Conservation (phyloP, 179 eudicot species). For the Pouteria campechiana region DNA sequence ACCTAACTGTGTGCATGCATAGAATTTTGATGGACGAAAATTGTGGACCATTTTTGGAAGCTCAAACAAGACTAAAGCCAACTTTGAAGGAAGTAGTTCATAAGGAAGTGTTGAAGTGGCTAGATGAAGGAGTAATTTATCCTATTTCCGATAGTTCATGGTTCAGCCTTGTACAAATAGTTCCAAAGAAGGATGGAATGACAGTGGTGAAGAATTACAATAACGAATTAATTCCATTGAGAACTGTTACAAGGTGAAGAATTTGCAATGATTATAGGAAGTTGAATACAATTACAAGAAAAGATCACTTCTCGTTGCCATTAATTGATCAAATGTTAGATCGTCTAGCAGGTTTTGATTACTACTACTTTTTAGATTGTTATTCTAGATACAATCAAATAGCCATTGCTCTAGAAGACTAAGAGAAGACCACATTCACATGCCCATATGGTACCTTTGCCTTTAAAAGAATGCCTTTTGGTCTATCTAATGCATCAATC, state of each 20-base stretch:
- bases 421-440: slow-evolving; percentile 3
- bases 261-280: no score
- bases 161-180: neutral
- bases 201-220: neutral
- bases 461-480: neutral
- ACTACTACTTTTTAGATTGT: slow-evolving; percentile 1
- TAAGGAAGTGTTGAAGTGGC: neutral
- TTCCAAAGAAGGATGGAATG: slow-evolving; percentile 1
- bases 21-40: no score
- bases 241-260: no score
- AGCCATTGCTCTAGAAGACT: neutral
- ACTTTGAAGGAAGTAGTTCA: neutral
- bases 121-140: no score
- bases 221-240: neutral
- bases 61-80: neutral
- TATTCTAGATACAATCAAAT: slow-evolving; percentile 2
- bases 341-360: no score
- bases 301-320: neutral
- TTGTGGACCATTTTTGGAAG: no score
- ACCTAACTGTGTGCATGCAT: no score
- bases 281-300: neutral
- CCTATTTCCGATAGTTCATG: neutral
- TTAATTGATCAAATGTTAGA: neutral
- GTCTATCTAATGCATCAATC: no score
- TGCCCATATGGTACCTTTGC: neutral